These are phyloP conservation scores for Rosa chinensis DNA, from an alignment of 306 rosid genomes.

Conservation along the genomic window DNA sequence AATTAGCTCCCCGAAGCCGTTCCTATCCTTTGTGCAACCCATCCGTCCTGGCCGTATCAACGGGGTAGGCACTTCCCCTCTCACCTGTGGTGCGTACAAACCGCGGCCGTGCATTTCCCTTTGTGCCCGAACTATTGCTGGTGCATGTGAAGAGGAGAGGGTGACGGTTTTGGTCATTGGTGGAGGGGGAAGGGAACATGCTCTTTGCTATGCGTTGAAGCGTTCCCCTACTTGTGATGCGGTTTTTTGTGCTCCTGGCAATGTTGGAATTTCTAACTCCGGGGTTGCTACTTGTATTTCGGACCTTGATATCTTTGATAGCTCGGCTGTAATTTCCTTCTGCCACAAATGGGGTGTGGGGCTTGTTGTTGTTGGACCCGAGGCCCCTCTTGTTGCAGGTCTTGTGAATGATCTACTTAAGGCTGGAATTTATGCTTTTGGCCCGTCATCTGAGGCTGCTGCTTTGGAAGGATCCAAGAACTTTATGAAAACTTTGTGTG, in stretches of 20 bases:
- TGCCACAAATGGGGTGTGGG: constrained; percentile 74
- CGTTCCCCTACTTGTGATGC: constrained; percentile 72
- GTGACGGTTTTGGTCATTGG: constrained; percentile 79
- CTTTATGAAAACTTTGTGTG: constrained; percentile 91
- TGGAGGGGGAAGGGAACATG: constrained; percentile 98
- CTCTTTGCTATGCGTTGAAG: constrained; percentile 89
- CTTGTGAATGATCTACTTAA: constrained; percentile 62
- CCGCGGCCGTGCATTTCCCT: constrained; percentile 28
- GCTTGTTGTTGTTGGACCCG: constrained; percentile 89
- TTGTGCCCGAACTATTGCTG: not conserved
- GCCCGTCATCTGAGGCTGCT: constrained; percentile 97
- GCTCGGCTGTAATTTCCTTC: constrained; percentile 61
- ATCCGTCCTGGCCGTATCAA: not conserved
- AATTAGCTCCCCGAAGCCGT: constrained; percentile 24
- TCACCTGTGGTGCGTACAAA: constrained; percentile 13
- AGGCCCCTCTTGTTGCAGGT: constrained; percentile 92
- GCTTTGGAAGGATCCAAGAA: constrained; percentile 96
- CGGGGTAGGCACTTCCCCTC: constrained; percentile 19
- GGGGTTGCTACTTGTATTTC: constrained; percentile 80
- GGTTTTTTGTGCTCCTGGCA: constrained; percentile 90
- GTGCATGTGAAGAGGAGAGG: constrained; percentile 36
- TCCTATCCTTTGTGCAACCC: not conserved
- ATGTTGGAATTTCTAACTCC: constrained; percentile 81
- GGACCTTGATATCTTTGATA: constrained; percentile 62
- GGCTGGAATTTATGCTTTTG: constrained; percentile 85